A percentile compares a stretch with the other conserved stretches of the same genome.
Conservation (phyloP, 805 yeast species). For the Grigorovia jiainica region DNA sequence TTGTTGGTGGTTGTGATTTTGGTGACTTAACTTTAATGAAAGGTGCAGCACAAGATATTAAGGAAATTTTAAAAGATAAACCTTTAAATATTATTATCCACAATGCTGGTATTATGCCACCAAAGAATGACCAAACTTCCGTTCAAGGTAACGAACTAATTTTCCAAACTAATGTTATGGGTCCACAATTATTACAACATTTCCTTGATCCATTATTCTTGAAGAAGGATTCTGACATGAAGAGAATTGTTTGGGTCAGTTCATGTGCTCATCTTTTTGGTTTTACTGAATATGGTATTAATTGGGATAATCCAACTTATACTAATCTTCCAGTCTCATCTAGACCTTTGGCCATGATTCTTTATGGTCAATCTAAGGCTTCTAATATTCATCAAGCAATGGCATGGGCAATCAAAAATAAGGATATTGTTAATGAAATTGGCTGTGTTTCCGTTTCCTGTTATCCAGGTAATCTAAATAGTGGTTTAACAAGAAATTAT, state of each 20-base stretch:
- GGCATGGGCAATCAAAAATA: slow-evolving; percentile 27
- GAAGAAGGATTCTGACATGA: slow-evolving; percentile 22
- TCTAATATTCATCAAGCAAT: slow-evolving; percentile 28
- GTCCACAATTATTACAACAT: slow-evolving; percentile 32
- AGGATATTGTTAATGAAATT: slow-evolving; percentile 15
- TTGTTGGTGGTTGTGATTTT: slow-evolving; percentile 29
- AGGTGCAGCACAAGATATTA: slow-evolving; percentile 21
- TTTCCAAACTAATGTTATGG: slow-evolving; percentile 31
- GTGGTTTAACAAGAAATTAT: slow-evolving; percentile 26
- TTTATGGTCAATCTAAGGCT: slow-evolving; percentile 35
- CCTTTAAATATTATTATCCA: slow-evolving; percentile 28
- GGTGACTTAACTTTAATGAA: slow-evolving; percentile 31
- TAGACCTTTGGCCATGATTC: slow-evolving; percentile 12
- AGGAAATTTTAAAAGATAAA: slow-evolving; percentile 9
- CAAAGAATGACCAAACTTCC: slow-evolving; percentile 20
- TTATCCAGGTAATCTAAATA: slow-evolving; percentile 31
- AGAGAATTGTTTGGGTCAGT: slow-evolving; percentile 34
- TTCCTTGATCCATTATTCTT: slow-evolving; percentile 30
- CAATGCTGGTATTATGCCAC: slow-evolving; percentile 32
- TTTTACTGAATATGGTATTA: slow-evolving; percentile 26
- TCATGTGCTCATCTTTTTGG: slow-evolving; percentile 28
- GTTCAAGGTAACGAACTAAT: slow-evolving; percentile 31
- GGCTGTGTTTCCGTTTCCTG: slow-evolving; percentile 28
- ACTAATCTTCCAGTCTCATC: slow-evolving; percentile 11
- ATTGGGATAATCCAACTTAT: slow-evolving; percentile 24